phyloP scores from a whole-genome alignment of 257 asterid species.

The Misopates orontium region DNA sequence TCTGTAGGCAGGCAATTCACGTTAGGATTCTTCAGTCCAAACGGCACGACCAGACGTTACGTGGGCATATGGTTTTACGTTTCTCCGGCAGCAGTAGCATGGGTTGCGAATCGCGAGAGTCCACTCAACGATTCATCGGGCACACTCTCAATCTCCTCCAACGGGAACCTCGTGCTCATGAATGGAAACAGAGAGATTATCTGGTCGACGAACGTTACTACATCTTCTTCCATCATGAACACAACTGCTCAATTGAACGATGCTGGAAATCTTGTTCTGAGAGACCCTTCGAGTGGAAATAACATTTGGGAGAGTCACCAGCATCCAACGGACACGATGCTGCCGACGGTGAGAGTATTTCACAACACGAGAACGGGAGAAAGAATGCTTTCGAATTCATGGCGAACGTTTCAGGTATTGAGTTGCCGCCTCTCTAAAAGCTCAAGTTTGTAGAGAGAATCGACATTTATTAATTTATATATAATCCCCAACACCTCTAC shows the following conservation, averaged over 20 bases:
- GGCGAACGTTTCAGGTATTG: slow-evolving; percentile 41
- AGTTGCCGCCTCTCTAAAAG: no score
- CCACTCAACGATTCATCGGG: slow-evolving; percentile 37
- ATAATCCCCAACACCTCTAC: no score
- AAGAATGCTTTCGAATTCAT: slow-evolving; percentile 34
- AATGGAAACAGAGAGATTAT: slow-evolving; percentile 23
- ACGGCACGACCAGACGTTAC: slow-evolving; percentile 33
- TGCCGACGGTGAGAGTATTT: slow-evolving; percentile 43
- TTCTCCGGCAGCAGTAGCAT: slow-evolving; percentile 32
- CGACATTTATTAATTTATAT: no score
- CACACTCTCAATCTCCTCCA: slow-evolving; percentile 7
- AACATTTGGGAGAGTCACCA: slow-evolving; percentile 53
- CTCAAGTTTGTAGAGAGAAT: no score
- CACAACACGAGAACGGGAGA: slow-evolving; percentile 30
- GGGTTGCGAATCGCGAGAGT: slow-evolving; percentile 45
- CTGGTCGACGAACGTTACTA: slow-evolving; percentile 45
- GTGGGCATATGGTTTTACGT: slow-evolving; percentile 38
- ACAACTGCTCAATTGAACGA: slow-evolving; percentile 44
- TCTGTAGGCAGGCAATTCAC: slow-evolving; percentile 19
- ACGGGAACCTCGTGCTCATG: slow-evolving; percentile 35
- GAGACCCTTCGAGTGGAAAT: slow-evolving; percentile 27
- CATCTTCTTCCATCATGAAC: slow-evolving; percentile 8
- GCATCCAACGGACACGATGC: slow-evolving; percentile 36
- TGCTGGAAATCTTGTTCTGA: slow-evolving; percentile 50
- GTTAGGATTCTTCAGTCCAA: slow-evolving; percentile 32